These are phyloP conservation scores for Epithele typhae DNA, from an alignment of 768 basidiomycete genomes.

Conservation along the genomic window DNA sequence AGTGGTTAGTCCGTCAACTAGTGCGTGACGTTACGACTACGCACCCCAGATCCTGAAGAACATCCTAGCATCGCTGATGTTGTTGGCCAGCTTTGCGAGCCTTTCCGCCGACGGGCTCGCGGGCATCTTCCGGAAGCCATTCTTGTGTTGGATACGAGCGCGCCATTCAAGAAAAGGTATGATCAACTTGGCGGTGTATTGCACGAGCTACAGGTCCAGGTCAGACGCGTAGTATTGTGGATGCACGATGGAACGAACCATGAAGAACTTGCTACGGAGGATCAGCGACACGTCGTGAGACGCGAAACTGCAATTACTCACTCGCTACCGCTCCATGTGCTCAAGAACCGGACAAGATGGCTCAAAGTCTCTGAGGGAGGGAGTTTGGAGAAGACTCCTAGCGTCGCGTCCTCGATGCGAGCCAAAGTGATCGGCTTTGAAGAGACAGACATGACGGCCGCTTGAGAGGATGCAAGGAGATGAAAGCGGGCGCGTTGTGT, in stretches of 20 bases:
- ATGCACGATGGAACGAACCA: slow-evolving; percentile 37
- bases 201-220: slow-evolving; percentile 49
- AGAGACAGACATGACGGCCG: slow-evolving; percentile 44
- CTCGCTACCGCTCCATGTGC: slow-evolving; percentile 88
- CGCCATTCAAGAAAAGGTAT: slow-evolving; percentile 63
- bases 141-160: slow-evolving; percentile 63
- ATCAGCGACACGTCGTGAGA: background rate
- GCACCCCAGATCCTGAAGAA: slow-evolving; percentile 80
- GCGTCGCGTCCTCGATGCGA: slow-evolving; percentile 54
- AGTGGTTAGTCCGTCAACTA: background rate
- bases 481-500: slow-evolving; percentile 2
- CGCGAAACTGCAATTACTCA: slow-evolving; percentile 25
- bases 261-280: slow-evolving; percentile 62
- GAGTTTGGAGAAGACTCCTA: slow-evolving; percentile 59
- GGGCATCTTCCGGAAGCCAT: slow-evolving; percentile 51
- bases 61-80: slow-evolving; percentile 65
- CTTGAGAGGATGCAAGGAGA: background rate
- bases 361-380: slow-evolving; percentile 62
- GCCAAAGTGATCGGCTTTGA: slow-evolving; percentile 45
- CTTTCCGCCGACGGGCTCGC: slow-evolving; percentile 50
- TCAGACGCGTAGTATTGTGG: slow-evolving; percentile 1
- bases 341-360: slow-evolving; percentile 70
- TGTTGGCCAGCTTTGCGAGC: slow-evolving; percentile 47
- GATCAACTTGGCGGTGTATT: slow-evolving; percentile 69
- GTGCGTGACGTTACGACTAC: slow-evolving; percentile 15